phyloP scores from a whole-genome alignment of 345 rosid genomes.

The Lenwebbia sp. region DNA sequence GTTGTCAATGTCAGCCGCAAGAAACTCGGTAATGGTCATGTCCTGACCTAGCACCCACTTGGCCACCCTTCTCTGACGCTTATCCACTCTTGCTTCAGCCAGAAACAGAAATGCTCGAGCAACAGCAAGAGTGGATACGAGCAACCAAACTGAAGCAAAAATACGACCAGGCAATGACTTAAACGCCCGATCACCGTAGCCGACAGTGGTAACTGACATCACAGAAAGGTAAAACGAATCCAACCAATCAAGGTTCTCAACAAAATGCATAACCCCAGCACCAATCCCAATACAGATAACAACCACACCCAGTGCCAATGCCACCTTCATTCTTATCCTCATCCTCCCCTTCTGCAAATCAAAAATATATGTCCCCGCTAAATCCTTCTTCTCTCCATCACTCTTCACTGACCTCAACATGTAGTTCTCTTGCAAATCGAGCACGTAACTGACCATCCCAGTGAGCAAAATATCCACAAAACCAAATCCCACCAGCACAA shows the following conservation, averaged over 20 bases:
- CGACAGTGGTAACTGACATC: conserved; percentile 94
- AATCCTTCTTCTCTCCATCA: conserved; percentile 15
- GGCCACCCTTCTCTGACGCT: conserved; percentile 62
- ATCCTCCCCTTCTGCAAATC: conserved; percentile 92
- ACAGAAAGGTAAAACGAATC: conserved; percentile 86
- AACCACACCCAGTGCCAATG: conserved; percentile 77
- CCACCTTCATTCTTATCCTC: conserved; percentile 95
- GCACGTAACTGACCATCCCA: conserved; percentile 78
- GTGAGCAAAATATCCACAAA: conserved; percentile 65
- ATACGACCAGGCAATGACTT: conserved; percentile 52
- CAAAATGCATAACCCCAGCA: conserved; percentile 64
- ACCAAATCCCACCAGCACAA: conserved; percentile 85
- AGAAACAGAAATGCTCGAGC: conserved; percentile 73
- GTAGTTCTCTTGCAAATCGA: conserved; percentile 82
- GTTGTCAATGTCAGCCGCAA: conserved; percentile 77
- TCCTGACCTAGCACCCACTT: conserved; percentile 74
- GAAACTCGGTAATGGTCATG: conserved; percentile 80
- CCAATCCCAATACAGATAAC: conserved; percentile 81
- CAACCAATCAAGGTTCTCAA: conserved; percentile 69
- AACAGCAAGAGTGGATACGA: conserved; percentile 81
- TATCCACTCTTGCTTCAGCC: conserved; percentile 89
- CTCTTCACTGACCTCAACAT: conserved; percentile 48
- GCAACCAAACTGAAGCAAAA: conserved; percentile 84
- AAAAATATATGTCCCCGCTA: conserved; percentile 39
- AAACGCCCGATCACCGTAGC: conserved; percentile 82